phyloP scores from a whole-genome alignment of 2,329 filamentous ascomycete genomes.

The Hypomyces perniciosus region DNA sequence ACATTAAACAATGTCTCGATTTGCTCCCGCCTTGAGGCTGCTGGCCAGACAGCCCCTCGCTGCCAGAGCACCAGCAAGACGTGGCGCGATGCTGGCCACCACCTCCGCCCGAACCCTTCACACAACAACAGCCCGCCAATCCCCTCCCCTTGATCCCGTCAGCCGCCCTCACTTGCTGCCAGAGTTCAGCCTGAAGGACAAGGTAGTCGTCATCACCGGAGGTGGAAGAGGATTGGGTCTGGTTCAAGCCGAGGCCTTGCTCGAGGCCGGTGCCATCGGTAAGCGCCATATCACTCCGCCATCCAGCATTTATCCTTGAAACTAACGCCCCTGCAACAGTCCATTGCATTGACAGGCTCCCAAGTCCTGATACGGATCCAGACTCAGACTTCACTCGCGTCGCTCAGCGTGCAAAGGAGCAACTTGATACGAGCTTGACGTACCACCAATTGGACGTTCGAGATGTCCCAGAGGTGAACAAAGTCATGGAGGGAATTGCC shows the following conservation, averaged over 20 bases:
- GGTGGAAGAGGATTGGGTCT: conserved; percentile 72
- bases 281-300: conserved; percentile 3
- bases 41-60: conserved; percentile 16
- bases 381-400: conserved; percentile 58
- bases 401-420: conserved; percentile 54
- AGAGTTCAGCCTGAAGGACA: conserved; percentile 70
- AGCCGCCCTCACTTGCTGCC: conserved; percentile 41
- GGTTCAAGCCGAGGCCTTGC: conserved; percentile 69
- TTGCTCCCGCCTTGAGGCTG: conserved; percentile 18
- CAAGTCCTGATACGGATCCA: conserved; percentile 39
- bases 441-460: conserved; percentile 80
- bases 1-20: conserved; percentile 21
- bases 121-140: conserved; percentile 15
- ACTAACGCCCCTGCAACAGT: conserved; percentile 35
- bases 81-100: conserved; percentile 8
- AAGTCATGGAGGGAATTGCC: conserved; percentile 62
- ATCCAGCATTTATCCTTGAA: neutral
- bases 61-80: conserved; percentile 1
- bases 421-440: conserved; percentile 61
- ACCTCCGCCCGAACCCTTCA: conserved; percentile 19
- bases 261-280: conserved; percentile 72
- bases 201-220: conserved; percentile 71
- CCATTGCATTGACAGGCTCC: conserved; percentile 59
- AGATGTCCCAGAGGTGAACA: conserved; percentile 61
- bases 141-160: conserved; percentile 15